phyloP scores from a whole-genome alignment of 164 flowering plant genomes.

The Paratinospora sagittata region DNA sequence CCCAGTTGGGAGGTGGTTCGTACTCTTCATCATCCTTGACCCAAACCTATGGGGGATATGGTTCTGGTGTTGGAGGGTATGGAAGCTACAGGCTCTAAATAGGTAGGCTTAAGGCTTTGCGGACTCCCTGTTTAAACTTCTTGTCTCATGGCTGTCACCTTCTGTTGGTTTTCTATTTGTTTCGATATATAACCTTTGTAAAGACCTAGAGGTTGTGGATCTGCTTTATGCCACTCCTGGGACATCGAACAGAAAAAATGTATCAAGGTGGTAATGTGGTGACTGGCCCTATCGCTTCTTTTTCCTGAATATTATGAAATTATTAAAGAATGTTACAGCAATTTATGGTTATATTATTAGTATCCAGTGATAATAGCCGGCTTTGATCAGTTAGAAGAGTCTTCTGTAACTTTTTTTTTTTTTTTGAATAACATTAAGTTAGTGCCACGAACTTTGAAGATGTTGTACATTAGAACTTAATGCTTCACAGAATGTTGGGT shows the following conservation, averaged over 20 bases:
- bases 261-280: neutral
- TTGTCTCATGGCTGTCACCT: neutral
- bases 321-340: neutral
- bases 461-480: no score
- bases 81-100: slow-evolving; percentile 47
- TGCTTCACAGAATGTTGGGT: no score
- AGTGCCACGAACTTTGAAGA: no score
- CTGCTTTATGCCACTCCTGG: slow-evolving; percentile 4
- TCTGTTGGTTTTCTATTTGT: no score
- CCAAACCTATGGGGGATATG: slow-evolving; percentile 48
- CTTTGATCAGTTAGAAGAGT: no score
- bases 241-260: neutral
- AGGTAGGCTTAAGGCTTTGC: neutral
- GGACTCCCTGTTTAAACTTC: neutral
- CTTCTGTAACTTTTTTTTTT: no score
- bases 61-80: slow-evolving; percentile 59
- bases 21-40: slow-evolving; percentile 50
- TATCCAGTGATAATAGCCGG: no score
- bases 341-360: no score
- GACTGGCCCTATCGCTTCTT: neutral
- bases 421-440: no score
- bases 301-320: slow-evolving; percentile 1
- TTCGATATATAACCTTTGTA: slow-evolving; percentile 10
- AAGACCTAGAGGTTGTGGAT: slow-evolving; percentile 11
- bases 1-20: slow-evolving; percentile 35